Evolutionary conservation across 1,284 basidiomycete genomes (phyloP).

Genomic region (Ceratobasidium sp.): DNA sequence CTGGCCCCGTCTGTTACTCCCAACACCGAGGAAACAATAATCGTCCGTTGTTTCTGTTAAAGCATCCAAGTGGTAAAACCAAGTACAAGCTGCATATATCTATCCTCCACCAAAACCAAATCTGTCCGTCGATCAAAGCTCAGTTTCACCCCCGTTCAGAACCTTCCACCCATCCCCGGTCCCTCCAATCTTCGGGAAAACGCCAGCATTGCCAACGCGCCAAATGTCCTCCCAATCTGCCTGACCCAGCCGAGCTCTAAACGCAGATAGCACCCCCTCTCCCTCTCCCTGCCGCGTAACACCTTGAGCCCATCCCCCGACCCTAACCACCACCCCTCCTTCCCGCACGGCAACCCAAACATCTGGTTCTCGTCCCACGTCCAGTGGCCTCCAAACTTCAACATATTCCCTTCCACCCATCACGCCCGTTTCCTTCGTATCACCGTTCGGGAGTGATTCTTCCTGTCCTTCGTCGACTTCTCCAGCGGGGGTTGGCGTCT

Average conservation of each 20-base stretch:
- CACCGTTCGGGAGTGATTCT: slow-evolving; percentile 27
- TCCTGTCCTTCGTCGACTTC: slow-evolving; percentile 33
- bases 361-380: slow-evolving; percentile 2
- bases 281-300: slow-evolving; percentile 5
- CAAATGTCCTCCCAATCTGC: slow-evolving; percentile 17
- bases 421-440: slow-evolving; percentile 33
- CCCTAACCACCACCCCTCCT: slow-evolving; percentile 23
- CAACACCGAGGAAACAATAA: too few species aligned
- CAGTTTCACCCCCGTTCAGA: not conserved
- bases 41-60: slow-evolving; percentile 5
- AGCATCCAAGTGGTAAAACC: not conserved
- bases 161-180: slow-evolving; percentile 14
- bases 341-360: slow-evolving; percentile 14
- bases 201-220: not conserved
- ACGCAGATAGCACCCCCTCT: not conserved
- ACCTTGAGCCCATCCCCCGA: slow-evolving; percentile 29
- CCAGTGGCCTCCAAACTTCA: slow-evolving; percentile 36
- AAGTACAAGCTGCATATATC: not conserved
- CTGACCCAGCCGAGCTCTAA: slow-evolving; percentile 6
- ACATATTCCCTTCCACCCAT: slow-evolving; percentile 25
- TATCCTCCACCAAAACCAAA: not conserved
- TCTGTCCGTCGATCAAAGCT: slow-evolving; percentile 7
- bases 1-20: not conserved
- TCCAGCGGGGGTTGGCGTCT: slow-evolving; percentile 5
- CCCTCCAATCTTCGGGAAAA: slow-evolving; percentile 22